Evolutionary conservation across 352 stramenopile genomes (phyloP), one percentile per base, ranked within the genome.

Genomic region (Phytopythium litorale): DNA sequence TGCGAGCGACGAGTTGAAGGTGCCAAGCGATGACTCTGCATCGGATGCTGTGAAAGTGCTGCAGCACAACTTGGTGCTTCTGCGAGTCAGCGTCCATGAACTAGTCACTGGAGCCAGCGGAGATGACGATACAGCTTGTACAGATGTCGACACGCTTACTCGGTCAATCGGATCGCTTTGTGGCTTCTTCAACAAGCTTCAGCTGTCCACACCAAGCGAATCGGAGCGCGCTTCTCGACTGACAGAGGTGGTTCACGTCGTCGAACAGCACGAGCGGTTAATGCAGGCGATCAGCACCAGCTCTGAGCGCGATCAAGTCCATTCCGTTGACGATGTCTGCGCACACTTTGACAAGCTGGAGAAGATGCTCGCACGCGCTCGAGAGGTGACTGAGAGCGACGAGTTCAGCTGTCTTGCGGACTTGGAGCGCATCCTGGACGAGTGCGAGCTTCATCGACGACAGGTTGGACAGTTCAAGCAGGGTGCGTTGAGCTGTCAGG

Each of bases 261-360:
- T 75, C 11, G 42, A 66, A 8, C 62, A 68, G 18, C 51, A 66
- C 28, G 54, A 75, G 43, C 65, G 63, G 0, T 49, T 75, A 9
- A 65, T 75, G 62, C 4, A 53, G 23, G 50, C 62, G 3, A 45
- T 63, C 15, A 67, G 51, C n/a, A 46, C 50, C 11, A 73, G 65
- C 45, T 64, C 55, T 48, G 12, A 73, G 40, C 63, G 61, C 35
- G 61, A 66, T 18, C 43, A 61, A 4, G 64, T 75, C 23, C 56
- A 67, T 23, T 61, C 50, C 12, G 43, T 75, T 37, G 58, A 56
- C 18, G 68, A 75, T 49, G 25, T 75, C 19, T 58, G 55, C 5
- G 5, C n/a, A 11, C 30, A 66, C 25, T 71, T 71, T 28, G 45
- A 25, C 45, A 35, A 23, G 9, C 62, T 76, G 7, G 62, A 68